phyloP scores from a whole-genome alignment of 345 rosid genomes.

The Angophora floribunda region DNA sequence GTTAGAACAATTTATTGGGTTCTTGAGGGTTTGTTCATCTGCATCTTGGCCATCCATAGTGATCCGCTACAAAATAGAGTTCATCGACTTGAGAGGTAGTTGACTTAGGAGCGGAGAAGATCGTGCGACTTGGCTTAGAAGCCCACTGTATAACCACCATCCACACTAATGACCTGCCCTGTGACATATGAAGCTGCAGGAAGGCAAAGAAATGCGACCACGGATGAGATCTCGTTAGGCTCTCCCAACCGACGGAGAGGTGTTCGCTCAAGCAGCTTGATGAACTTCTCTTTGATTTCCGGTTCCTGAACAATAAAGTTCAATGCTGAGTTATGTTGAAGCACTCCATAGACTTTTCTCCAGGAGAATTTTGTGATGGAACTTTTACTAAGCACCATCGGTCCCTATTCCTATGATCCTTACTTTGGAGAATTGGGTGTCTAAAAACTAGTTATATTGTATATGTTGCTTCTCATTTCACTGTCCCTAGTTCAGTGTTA shows the following conservation, averaged over 20 bases:
- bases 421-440: background rate
- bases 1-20: background rate
- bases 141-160: conserved; percentile 18
- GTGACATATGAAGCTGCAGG: conserved; percentile 47
- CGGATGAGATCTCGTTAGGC: conserved; percentile 25
- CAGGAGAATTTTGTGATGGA: background rate
- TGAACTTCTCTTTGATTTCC: background rate
- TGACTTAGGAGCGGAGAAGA: background rate
- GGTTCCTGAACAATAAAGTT: background rate
- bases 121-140: background rate
- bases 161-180: conserved; percentile 28
- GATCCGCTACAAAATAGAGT: background rate
- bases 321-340: background rate
- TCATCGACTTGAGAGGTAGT: background rate
- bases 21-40: background rate
- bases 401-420: background rate
- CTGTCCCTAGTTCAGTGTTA: background rate
- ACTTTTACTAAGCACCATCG: background rate
- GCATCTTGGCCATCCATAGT: background rate
- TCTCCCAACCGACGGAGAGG: conserved; percentile 29
- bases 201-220: conserved; percentile 36
- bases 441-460: background rate
- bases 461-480: background rate
- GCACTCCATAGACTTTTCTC: background rate
- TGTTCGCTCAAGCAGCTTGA: background rate